Evolutionary conservation across 495 filamentous ascomycete genomes (phyloP), one percentile per base, ranked within the genome.

Genomic region (Penicillium manginii): DNA sequence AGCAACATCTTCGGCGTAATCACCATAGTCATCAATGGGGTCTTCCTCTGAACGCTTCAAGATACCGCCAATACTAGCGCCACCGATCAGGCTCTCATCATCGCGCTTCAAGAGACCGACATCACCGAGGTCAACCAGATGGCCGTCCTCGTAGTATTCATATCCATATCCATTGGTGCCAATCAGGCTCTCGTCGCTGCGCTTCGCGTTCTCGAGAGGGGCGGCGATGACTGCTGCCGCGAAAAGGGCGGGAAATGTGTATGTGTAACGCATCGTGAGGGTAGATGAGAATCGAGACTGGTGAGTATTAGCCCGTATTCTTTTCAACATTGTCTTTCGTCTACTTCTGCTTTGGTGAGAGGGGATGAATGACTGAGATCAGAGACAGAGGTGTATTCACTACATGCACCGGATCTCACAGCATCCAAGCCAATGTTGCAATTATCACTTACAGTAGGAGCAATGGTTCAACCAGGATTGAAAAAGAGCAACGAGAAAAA

Each of bases 231-330:
- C 59, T 3, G 50, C n/a, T 4, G 54, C 40, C 15, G 54, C 59
- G 33, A 57, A 61, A 8, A 61, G 42, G 21, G 43, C 50, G 26
- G 50, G 35, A 40, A 55, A 61, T 55, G 48, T 52, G 18, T 52
- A 46, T 12, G 49, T 12, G 29, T 45, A 42, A 32, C 8, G 45
- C 29, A 54, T 54, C 3, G n/a, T 45, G 50, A 40, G 19, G 26
- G 26, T 40, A 12, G 23, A 33, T 15, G 10, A n/a, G 23, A 47
- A 19, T 23, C 39, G 22, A 17, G 22, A 23, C 46, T 31, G 33
- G 4, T 18, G 4, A 9, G 17, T 22, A 15, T n/a, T 47, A 55
- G 21, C 29, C 40, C 19, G 1, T 37, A n/a, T 3, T 39, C 40
- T 10, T 43, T 43, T 11, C 18, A 2, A 0, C 15, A 19, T 2